Base-by-base conservation (phyloP, 2,329 filamentous ascomycete genomes). In the Colletotrichum sp. region DNA sequence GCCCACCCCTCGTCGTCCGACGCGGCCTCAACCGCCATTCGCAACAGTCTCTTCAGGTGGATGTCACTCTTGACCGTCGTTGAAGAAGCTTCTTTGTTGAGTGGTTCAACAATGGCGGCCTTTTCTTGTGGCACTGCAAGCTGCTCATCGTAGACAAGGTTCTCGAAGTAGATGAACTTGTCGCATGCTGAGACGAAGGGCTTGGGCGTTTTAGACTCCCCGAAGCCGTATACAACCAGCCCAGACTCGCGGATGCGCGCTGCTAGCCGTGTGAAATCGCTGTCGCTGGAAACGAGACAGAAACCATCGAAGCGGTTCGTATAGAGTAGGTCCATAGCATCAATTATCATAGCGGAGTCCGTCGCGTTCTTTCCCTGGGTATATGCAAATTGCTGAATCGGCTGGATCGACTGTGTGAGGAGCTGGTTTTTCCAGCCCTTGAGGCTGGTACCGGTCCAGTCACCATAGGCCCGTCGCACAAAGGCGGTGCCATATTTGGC, bases 271-370 rank as follows among this genome's bases (percentile, higher is more conserved):
- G 83, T 84, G 21, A 85, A 85, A 75, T 85, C 84, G 71, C 83
- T 85, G 67, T 84, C 82, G 69, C 82, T 85, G 0, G 68, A 85
- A 85, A 18, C 82, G 82, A 44, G 57, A 28, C 57, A 60, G 26
- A 60, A 60, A 28, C 57, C 57, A 28, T 82, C 80, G 36, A 84
- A 83, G 6, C 79, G 79, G 49, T 80, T 78, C 0, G 82, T 78
- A 62, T 85, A 84, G 2, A 85, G 71, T 13, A 85, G 78, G 71
- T 85, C 83, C 84, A 85, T 85, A 34, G 84, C 83, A 57, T 85
- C 84, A 44, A 85, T 85, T 3, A 85, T 80, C 83, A 85, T 84
- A 62, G 83, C 83, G 0, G 80, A 77, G 59, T 84, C 83, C 2
- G 83, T 84, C 2, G 83, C 75, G 57, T 84, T 85, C 65, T 85